A percentile compares a stretch with the other conserved stretches of the same genome.
Conservation (phyloP, 2,329 filamentous ascomycete genomes). For the Fusarium verticillioides region DNA sequence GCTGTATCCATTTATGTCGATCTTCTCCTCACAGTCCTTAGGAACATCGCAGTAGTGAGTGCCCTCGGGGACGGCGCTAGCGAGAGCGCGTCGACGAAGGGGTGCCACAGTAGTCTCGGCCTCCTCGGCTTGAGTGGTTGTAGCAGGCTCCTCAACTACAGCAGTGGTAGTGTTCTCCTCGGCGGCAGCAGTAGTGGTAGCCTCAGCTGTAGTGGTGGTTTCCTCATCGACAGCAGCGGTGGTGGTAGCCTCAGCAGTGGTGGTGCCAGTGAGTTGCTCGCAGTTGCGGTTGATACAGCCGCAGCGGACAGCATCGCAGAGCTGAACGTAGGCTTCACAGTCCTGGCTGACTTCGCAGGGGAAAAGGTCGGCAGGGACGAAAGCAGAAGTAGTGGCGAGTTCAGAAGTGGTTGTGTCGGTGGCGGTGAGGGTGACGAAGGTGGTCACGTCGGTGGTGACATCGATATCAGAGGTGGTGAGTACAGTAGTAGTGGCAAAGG, state of each 20-base stretch:
- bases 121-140: not conserved
- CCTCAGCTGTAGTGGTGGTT: not conserved
- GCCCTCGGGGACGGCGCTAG: not conserved
- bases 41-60: not conserved
- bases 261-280: not conserved
- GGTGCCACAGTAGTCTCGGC: not conserved
- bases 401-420: not conserved
- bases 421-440: not conserved
- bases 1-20: not conserved
- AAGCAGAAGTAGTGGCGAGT: not conserved
- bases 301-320: constrained; percentile 1
- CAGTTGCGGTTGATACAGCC: constrained; percentile 3
- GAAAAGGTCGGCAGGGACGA: constrained; percentile 4
- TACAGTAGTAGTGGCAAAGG: not conserved
- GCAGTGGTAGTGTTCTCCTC: not conserved
- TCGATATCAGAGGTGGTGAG: not conserved
- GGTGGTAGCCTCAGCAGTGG: not conserved
- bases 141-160: not conserved
- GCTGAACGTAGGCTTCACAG: not conserved
- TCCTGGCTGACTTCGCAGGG: not conserved
- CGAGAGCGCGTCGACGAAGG: not conserved
- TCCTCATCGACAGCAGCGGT: not conserved
- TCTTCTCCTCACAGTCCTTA: not conserved
- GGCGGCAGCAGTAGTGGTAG: not conserved
- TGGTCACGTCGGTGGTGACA: not conserved